A percentile compares a stretch with the other conserved stretches of the same genome.
Conservation (phyloP, 2,329 filamentous ascomycete genomes). For the Diaporthe humulicola region DNA sequence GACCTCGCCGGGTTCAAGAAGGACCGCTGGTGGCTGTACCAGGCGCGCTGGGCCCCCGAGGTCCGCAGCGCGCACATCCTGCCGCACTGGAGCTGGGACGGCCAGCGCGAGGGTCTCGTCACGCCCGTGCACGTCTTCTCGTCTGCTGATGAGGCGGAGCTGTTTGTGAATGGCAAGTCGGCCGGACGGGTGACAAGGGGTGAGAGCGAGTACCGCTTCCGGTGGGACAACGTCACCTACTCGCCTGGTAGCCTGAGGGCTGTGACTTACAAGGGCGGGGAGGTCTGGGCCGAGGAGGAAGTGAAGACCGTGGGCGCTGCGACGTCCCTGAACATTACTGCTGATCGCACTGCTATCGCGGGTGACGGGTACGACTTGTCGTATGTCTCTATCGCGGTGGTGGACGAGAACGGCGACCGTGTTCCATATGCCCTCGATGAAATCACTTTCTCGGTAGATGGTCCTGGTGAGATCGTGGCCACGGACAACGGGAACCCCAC, state of each 20-base stretch:
- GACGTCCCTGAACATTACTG: constrained; percentile 52
- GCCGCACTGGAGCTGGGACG: constrained; percentile 69
- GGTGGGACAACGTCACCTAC: constrained; percentile 66
- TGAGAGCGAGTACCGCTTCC: constrained; percentile 59
- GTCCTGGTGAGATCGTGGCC: constrained; percentile 59
- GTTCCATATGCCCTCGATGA: constrained; percentile 58
- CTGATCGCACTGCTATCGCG: constrained; percentile 55
- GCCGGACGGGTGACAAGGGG: constrained; percentile 55
- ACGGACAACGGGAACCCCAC: constrained; percentile 66
- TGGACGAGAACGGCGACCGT: constrained; percentile 57
- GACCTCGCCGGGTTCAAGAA: constrained; percentile 70
- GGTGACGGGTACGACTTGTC: constrained; percentile 60
- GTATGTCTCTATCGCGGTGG: constrained; percentile 60
- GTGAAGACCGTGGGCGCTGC: constrained; percentile 57
- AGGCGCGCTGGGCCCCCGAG: constrained; percentile 65
- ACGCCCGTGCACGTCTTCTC: constrained; percentile 69
- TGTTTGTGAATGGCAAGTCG: constrained; percentile 65
- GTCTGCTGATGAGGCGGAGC: constrained; percentile 64
- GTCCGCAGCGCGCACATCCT: constrained; percentile 64
- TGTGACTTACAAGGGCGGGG: constrained; percentile 61
- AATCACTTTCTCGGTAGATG: constrained; percentile 60
- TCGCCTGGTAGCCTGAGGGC: constrained; percentile 60
- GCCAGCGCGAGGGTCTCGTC: constrained; percentile 56
- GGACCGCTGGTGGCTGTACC: constrained; percentile 68
- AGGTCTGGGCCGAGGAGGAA: constrained; percentile 59